A percentile compares a stretch with the other conserved stretches of the same genome.
phyloP scores from a whole-genome alignment of 73 alveolate genomes.

The Breviolum minutum region DNA sequence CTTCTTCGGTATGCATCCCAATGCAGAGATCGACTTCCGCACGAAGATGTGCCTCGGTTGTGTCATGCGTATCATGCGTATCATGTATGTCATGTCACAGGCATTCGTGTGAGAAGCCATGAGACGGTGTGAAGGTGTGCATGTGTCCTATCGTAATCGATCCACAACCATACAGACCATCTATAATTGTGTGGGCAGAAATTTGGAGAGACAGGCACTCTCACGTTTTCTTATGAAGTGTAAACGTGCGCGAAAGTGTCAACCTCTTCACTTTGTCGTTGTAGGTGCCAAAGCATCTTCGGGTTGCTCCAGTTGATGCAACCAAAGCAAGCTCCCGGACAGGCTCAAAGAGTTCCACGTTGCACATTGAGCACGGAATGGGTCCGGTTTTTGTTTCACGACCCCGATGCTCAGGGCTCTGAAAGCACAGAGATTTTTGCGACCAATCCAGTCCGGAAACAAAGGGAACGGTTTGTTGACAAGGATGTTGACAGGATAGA shows the following conservation, averaged over 20 bases:
- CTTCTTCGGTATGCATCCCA: conserved; percentile 99
- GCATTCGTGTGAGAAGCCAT: background rate
- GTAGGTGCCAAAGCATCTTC: conserved; percentile 57
- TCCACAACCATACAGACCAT: background rate
- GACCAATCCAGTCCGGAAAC: background rate
- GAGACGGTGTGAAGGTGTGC: background rate
- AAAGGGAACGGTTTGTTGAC: background rate
- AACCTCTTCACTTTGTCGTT: too few species aligned
- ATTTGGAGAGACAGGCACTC: background rate
- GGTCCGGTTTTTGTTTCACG: background rate
- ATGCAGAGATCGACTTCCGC: conserved; percentile 99
- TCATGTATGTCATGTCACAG: background rate
- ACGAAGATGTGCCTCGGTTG: conserved; percentile 95
- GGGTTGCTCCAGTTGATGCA: conserved; percentile 48
- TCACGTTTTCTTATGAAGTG: background rate
- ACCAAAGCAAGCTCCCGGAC: conserved; percentile 57
- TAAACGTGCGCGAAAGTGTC: background rate
- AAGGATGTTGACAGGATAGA: background rate
- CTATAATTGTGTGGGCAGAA: background rate
- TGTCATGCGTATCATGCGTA: background rate
- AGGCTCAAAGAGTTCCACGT: background rate
- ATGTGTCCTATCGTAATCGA: background rate
- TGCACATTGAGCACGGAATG: background rate
- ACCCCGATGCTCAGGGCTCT: background rate
- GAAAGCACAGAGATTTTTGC: background rate